Percentiles rank a stretch among this genome's conserved stretches.
phyloP scores from a whole-genome alignment of 2,329 filamentous ascomycete species.

The Graphilbum sp. region DNA sequence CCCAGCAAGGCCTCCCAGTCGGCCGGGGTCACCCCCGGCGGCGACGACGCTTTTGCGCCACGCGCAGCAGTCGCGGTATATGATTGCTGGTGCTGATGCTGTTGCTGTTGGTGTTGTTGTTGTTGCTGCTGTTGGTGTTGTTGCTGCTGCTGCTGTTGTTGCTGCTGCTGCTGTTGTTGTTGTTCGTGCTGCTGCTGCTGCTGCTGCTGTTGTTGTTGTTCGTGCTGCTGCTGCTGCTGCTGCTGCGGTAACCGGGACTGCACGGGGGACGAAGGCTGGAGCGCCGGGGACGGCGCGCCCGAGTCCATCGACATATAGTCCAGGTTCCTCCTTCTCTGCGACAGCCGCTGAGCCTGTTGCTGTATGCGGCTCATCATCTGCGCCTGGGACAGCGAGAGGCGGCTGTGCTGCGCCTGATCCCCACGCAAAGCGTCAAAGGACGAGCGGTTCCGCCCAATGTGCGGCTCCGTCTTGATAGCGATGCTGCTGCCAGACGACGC shows the following conservation, averaged over 20 bases:
- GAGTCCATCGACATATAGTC: conserved; percentile 35
- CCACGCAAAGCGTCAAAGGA: conserved; percentile 29
- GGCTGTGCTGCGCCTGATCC: conserved; percentile 29
- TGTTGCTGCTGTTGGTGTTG: no score
- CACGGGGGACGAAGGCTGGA: conserved; percentile 32
- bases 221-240: conserved; percentile 19
- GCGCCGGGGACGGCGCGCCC: conserved; percentile 15
- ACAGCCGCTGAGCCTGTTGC: conserved; percentile 13
- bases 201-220: no score
- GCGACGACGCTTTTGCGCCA: conserved; percentile 19
- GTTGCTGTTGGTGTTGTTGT: no score
- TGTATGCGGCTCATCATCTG: conserved; percentile 23
- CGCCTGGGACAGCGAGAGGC: conserved; percentile 28
- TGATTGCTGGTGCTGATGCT: conserved; percentile 19
- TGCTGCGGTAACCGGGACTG: conserved; percentile 23
- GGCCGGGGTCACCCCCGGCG: conserved; percentile 33
- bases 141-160: no score
- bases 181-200: no score
- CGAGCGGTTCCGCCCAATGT: conserved; percentile 25
- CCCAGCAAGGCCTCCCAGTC: conserved; percentile 76
- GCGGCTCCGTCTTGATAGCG: conserved; percentile 9
- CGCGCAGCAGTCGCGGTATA: conserved; percentile 11
- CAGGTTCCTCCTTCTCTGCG: conserved; percentile 26
- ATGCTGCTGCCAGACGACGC: conserved; percentile 18
- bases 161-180: no score